phyloP scores from a whole-genome alignment of 2,329 filamentous ascomycete genomes.

The Diplodia corticola region DNA sequence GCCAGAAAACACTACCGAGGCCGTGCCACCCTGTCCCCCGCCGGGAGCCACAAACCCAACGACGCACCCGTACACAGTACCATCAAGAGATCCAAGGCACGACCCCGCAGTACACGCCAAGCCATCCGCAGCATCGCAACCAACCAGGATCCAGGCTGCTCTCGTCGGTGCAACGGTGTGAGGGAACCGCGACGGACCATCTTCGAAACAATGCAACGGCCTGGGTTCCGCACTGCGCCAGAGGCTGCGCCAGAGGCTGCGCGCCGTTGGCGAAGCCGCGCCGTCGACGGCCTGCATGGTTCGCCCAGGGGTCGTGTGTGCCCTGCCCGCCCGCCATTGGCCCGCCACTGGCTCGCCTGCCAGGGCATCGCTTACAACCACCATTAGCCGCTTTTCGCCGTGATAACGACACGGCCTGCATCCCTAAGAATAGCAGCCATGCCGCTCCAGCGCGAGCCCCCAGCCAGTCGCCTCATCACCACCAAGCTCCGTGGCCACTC shows the following conservation, averaged over 20 bases:
- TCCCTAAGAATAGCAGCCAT: slow-evolving; percentile 9
- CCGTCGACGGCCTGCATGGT: not conserved
- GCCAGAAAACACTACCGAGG: too few species aligned
- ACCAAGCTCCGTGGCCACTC: not conserved
- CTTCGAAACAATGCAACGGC: not conserved
- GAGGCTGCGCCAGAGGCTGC: not conserved
- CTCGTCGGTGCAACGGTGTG: not conserved
- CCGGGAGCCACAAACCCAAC: not conserved
- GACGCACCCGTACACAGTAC: too few species aligned
- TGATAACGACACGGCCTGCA: slow-evolving; percentile 19
- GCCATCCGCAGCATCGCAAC: too few species aligned
- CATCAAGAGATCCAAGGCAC: too few species aligned
- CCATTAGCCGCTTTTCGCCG: not conserved
- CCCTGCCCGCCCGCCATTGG: too few species aligned
- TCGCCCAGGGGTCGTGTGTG: too few species aligned
- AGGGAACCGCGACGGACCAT: not conserved
- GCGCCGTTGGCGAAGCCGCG: not conserved
- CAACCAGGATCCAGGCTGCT: not conserved
- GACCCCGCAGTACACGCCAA: too few species aligned
- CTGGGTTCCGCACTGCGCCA: not conserved
- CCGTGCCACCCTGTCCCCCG: not conserved
- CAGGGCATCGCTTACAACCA: slow-evolving; percentile 13
- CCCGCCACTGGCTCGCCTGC: not conserved
- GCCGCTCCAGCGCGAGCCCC: not conserved
- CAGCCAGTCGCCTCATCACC: slow-evolving; percentile 1